Evolutionary conservation across 2,329 filamentous ascomycete species (phyloP).

Genomic region (Hypomyces perniciosus): DNA sequence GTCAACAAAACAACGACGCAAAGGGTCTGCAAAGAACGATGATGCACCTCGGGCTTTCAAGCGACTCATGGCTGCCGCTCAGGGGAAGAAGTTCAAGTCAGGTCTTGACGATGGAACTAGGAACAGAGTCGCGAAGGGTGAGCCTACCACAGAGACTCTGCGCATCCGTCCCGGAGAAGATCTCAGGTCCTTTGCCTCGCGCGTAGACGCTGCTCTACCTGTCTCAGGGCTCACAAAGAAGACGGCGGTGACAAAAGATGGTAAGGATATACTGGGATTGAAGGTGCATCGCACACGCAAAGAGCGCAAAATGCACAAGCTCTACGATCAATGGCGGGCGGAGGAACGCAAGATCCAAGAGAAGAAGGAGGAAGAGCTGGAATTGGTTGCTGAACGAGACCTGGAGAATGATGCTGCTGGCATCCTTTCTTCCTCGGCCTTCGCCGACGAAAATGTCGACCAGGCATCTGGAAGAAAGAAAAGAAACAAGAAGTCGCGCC

Average conservation of each 20-base stretch:
- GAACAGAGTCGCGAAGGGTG: constrained; percentile 17
- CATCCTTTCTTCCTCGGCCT: constrained; percentile 35
- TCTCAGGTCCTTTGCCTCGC: constrained; percentile 71
- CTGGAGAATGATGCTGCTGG: constrained; percentile 51
- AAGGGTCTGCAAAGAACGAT: constrained; percentile 49
- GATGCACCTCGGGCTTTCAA: constrained; percentile 87
- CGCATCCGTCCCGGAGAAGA: constrained; percentile 80
- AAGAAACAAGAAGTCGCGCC: constrained; percentile 31
- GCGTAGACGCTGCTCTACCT: constrained; percentile 80
- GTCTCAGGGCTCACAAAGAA: constrained; percentile 64
- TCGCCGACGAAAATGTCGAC: constrained; percentile 35
- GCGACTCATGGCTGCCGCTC: constrained; percentile 71
- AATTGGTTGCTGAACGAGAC: constrained; percentile 57
- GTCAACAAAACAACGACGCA: constrained; percentile 37
- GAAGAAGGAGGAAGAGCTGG: constrained; percentile 58
- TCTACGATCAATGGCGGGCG: constrained; percentile 71
- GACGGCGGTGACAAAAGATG: constrained; percentile 43
- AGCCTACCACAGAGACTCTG: constrained; percentile 37
- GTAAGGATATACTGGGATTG: constrained; percentile 57
- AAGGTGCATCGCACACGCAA: constrained; percentile 72
- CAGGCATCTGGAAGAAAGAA: constrained; percentile 22
- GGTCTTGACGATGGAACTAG: constrained; percentile 65
- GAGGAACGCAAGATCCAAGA: constrained; percentile 59
- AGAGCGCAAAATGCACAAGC: constrained; percentile 74
- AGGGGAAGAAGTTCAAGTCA: constrained; percentile 52